These are phyloP conservation scores for Carpinus viminea DNA, from an alignment of 306 rosid species.

Conservation along the genomic window DNA sequence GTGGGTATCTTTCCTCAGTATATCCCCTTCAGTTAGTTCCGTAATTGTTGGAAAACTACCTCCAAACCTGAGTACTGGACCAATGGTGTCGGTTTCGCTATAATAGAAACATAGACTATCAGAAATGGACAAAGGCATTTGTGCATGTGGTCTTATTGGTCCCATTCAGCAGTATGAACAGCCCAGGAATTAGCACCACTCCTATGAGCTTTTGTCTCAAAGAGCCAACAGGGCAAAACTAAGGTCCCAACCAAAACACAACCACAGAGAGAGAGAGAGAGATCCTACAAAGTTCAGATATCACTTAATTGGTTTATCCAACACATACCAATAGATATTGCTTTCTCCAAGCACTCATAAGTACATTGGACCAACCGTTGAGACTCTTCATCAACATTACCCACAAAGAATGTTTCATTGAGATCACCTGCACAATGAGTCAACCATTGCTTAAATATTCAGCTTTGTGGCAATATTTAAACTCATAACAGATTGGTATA, in stretches of 20 bases:
- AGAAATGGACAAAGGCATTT: no score
- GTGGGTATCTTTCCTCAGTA: no score
- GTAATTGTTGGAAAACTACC: no score
- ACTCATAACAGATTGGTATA: conserved; percentile 1
- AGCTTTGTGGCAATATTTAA: neutral
- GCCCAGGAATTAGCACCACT: no score
- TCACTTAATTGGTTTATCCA: conserved; percentile 12
- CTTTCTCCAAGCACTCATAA: conserved; percentile 92
- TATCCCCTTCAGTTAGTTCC: no score
- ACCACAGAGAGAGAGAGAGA: conserved; percentile 2
- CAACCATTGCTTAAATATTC: conserved; percentile 4
- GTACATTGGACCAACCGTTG: conserved; percentile 71
- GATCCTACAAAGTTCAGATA: neutral
- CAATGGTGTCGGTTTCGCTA: no score
- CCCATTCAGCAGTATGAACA: no score
- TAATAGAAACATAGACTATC: no score
- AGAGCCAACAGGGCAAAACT: neutral
- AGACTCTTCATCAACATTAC: conserved; percentile 91
- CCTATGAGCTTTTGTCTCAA: no score
- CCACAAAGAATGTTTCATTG: conserved; percentile 93
- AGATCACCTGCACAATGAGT: conserved; percentile 73
- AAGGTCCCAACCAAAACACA: neutral
- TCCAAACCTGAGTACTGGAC: no score
- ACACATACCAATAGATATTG: conserved; percentile 81
- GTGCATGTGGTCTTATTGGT: no score